Evolutionary conservation across 2,329 filamentous ascomycete species (phyloP).

Genomic region (Botrytis porri): DNA sequence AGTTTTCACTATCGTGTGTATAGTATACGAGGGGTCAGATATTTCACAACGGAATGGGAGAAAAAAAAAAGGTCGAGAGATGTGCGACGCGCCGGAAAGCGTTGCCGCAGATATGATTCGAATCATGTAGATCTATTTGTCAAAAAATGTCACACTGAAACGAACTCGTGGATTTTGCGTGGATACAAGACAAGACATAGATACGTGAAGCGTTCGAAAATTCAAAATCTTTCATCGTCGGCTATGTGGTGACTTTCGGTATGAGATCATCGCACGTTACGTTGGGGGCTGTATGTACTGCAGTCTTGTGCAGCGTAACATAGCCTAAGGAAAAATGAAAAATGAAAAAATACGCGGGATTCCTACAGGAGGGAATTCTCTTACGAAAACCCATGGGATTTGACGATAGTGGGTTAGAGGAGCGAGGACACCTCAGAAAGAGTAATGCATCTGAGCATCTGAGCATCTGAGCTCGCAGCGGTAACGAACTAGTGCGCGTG

Average conservation of each 20-base stretch:
- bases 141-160: not conserved
- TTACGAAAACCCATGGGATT: not conserved
- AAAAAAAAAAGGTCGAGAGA: not conserved
- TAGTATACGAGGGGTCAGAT: not conserved
- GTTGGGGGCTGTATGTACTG: not conserved
- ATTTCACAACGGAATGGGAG: not conserved
- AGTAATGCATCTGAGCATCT: not conserved
- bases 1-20: not conserved
- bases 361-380: too few relatives aligned
- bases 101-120: not conserved
- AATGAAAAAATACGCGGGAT: too few relatives aligned
- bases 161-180: not conserved
- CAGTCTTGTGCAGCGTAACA: not conserved
- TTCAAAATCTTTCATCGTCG: not conserved
- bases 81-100: not conserved
- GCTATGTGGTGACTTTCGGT: not conserved
- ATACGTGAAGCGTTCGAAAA: not conserved
- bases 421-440: not conserved
- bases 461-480: not conserved
- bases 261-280: not conserved
- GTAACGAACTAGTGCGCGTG: slow-evolving; percentile 5
- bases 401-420: not conserved
- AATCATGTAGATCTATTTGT: not conserved
- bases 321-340: not conserved
- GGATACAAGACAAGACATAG: not conserved